Base-by-base conservation (phyloP, 2,329 filamentous ascomycete species). In the Fusarium sp. region DNA sequence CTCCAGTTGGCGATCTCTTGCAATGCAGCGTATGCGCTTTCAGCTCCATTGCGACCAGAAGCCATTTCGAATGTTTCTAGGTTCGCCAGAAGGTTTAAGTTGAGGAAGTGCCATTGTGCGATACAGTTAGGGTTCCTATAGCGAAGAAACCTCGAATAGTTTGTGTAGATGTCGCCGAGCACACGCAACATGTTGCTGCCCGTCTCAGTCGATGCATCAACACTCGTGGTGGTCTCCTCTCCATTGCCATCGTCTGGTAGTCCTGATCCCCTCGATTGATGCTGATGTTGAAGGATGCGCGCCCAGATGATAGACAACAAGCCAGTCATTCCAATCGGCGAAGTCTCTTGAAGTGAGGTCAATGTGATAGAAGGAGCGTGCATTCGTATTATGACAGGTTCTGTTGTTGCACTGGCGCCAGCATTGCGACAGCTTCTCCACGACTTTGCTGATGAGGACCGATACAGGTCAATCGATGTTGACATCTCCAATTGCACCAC, bases 51-150 rank as follows among this genome's bases (percentile, higher is more conserved):
- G 5, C 65, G 39, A 3, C 65, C 65, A 1, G 65, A 59, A 0
- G 65, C 65, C 5, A 68, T 42, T 29, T 68, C 65, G 22, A 68
- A 68, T 0, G 57, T 36, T 5, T 62, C 64, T 6, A 68, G 39
- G 10, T 68, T 47, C 0, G 63, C 63, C 0, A 62, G n/a, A 0
- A 68, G 6, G 9, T 50, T 50, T 1, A 68, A 31, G 9, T 62
- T 27, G 1, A 68, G 29, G 0, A 38, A 58, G 1, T 68, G 65
- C 65, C 65, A 68, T 11, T 68, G 52, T 0, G 58, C 56, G 4
- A 68, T 68, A 1, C 65, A 62, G 7, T 68, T 68, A 8, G 65
- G 65, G 1, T 68, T 62, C 0, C 27, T 3, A 0, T 55, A 55
- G 0, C 53, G 27, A 0, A 46, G 53, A 12, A 55, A 55, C 1